phyloP scores from a whole-genome alignment of 2,329 filamentous ascomycete genomes.

The Chaetomium globosum region DNA sequence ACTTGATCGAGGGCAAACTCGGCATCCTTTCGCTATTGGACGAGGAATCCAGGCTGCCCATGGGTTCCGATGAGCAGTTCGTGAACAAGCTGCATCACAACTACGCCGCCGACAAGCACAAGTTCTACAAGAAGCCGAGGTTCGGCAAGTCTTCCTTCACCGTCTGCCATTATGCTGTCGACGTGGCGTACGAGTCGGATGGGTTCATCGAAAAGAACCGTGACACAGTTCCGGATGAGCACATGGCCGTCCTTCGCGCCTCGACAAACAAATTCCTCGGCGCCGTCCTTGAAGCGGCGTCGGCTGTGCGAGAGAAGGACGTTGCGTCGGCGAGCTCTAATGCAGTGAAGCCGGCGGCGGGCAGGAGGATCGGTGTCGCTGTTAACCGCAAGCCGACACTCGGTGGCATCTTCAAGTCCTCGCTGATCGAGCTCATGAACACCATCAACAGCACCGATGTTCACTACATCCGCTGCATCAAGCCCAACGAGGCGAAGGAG shows the following conservation, averaged over 20 bases:
- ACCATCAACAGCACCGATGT: conserved; percentile 98
- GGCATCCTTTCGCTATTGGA: conserved; percentile 90
- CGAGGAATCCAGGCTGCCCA: conserved; percentile 93
- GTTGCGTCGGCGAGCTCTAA: conserved; percentile 63
- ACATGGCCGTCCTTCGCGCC: conserved; percentile 86
- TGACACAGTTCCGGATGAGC: conserved; percentile 97
- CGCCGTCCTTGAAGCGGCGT: conserved; percentile 81
- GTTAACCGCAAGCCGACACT: conserved; percentile 96
- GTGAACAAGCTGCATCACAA: conserved; percentile 95
- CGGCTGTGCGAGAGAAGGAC: conserved; percentile 88
- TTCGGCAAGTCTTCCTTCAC: conserved; percentile 98
- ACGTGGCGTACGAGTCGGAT: conserved; percentile 98
- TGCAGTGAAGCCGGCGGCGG: conserved; percentile 78
- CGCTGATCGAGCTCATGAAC: conserved; percentile 94
- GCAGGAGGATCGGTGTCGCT: conserved; percentile 85
- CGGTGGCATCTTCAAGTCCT: conserved; percentile 98
- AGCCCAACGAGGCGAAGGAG: conserved; percentile 95
- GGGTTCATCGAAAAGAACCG: conserved; percentile 99
- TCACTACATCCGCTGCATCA: conserved; percentile 98
- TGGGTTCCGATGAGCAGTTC: conserved; percentile 97
- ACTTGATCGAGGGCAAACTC: conserved; percentile 95
- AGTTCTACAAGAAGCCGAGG: conserved; percentile 97
- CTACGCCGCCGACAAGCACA: conserved; percentile 85
- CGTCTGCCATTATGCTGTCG: conserved; percentile 95
- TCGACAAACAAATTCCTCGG: conserved; percentile 84